Base-by-base conservation (phyloP, 805 yeast genomes). In the Monosporozyma servazzii region DNA sequence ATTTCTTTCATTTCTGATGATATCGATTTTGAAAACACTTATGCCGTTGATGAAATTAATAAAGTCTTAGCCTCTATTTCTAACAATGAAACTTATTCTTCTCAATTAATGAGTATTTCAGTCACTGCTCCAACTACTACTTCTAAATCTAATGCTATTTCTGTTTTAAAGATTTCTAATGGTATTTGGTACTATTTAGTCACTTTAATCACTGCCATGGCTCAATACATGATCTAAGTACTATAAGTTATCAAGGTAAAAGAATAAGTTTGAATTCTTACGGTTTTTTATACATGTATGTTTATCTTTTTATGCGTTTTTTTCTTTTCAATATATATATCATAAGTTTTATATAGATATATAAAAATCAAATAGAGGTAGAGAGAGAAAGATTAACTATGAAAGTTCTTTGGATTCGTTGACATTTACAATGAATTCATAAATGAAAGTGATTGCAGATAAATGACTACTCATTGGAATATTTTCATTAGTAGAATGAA, bases 401-500 rank as follows among this genome's bases (percentile, higher is more conserved):
- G 18, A 39, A 20, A 18, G 42, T 39, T 18, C 42, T 18, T 39
- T 39, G 17, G 45, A 43, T 27, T 65, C 66, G 42, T 60, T 61
- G 15, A 61, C 64, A 46, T 66, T 66, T 17, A 64, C 60, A 44
- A 69, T 67, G 56, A 77, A 79, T 54, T 78, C 76, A 59, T 79
- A 79, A 57, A 75, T 71, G 63, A 79, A 81, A 0, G 82, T 81
- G 44, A 80, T 69, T 9, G 76, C 69, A 53, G 80, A 79, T 55
- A 86, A 65, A 65, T 85, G 91, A n/a, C 76, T 71, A 50, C 75
- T 77, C 52, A 81, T 63, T 15, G 71, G 67, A 45, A 79, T 63
- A 55, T 71, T 75, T 64, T 86, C 93, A 61, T 85, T 77, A 18
- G 83, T 82, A 31, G 85, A 79, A 67, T 85, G 91, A 43, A 74